Conservation (phyloP, 495 filamentous ascomycete genomes). For the Collariella sp. region DNA sequence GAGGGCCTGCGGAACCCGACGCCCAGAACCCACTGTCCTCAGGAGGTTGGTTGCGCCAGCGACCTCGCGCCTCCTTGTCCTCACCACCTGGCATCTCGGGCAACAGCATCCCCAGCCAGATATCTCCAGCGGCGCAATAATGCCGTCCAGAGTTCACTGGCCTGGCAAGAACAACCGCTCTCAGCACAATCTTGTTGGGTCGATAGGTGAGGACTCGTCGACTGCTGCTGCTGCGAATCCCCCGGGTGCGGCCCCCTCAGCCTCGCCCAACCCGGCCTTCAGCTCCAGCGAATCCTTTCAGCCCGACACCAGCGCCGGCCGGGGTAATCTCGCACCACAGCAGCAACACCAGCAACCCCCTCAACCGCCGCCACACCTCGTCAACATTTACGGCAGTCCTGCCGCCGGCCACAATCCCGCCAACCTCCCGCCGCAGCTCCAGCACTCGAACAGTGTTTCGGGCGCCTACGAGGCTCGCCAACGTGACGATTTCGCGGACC, state of each 20-base stretch:
- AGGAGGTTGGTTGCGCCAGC: too few species aligned
- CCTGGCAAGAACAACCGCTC: conserved; percentile 43
- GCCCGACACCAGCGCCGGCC: conserved; percentile 16
- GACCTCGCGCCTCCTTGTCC: not conserved
- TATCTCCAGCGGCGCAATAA: conserved; percentile 17
- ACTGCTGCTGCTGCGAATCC: conserved; percentile 24
- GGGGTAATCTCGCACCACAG: conserved; percentile 12
- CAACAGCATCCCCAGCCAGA: not conserved
- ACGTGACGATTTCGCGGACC: conserved; percentile 22
- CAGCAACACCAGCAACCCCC: conserved; percentile 15
- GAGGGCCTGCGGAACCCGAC: too few species aligned
- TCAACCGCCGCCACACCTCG: conserved; percentile 24
- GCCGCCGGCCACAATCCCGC: conserved; percentile 12
- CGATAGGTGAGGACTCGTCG: conserved; percentile 22
- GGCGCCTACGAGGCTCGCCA: conserved; percentile 24
- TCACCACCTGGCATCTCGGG: not conserved
- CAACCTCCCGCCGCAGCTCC: conserved; percentile 21
- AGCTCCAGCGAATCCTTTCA: conserved; percentile 44
- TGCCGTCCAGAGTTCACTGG: conserved; percentile 36
- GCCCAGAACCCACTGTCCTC: not conserved
- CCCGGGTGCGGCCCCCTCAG: conserved; percentile 31
- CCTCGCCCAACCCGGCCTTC: conserved; percentile 36
- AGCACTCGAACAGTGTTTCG: conserved; percentile 30
- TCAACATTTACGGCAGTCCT: conserved; percentile 27
- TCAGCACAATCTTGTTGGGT: conserved; percentile 42